These are phyloP conservation scores for Microdochium nivale DNA, from an alignment of 2,329 filamentous ascomycete species.

Conservation along the genomic window DNA sequence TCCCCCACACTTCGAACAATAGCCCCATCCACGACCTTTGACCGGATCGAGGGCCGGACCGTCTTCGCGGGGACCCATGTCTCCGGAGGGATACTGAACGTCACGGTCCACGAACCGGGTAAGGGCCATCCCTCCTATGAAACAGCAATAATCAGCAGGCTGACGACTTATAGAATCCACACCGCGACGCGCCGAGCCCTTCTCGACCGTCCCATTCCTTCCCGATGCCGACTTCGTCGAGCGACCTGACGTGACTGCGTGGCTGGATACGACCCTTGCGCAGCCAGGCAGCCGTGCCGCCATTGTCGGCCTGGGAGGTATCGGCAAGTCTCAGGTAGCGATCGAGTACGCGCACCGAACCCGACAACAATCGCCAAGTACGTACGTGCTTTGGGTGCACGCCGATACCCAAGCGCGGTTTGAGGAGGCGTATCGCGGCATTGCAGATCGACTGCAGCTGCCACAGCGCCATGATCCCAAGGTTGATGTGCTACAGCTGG, in stretches of 20 bases:
- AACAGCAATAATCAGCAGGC: background rate
- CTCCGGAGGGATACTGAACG: background rate
- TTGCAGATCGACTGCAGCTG: too few species aligned
- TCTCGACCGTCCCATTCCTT: constrained; percentile 11
- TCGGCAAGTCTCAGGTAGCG: constrained; percentile 5
- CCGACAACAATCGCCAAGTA: background rate
- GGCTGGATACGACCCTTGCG: constrained; percentile 5
- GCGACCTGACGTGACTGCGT: constrained; percentile 5
- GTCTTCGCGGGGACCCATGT: background rate
- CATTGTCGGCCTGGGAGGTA: constrained; percentile 15
- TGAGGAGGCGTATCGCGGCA: background rate
- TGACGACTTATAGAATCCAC: too few species aligned
- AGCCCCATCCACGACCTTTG: background rate
- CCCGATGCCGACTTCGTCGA: constrained; percentile 15
- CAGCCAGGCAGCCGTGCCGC: constrained; percentile 9
- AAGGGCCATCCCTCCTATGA: background rate
- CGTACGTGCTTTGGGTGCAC: background rate
- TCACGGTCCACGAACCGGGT: background rate
- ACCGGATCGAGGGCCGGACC: too few species aligned
- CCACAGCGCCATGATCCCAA: background rate
- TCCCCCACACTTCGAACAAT: background rate
- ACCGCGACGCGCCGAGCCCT: background rate
- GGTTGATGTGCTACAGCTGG: background rate
- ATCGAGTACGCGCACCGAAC: too few species aligned
- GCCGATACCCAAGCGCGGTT: background rate